phyloP scores from a whole-genome alignment of 2,329 filamentous ascomycete genomes.

The Trichoderma sp. region DNA sequence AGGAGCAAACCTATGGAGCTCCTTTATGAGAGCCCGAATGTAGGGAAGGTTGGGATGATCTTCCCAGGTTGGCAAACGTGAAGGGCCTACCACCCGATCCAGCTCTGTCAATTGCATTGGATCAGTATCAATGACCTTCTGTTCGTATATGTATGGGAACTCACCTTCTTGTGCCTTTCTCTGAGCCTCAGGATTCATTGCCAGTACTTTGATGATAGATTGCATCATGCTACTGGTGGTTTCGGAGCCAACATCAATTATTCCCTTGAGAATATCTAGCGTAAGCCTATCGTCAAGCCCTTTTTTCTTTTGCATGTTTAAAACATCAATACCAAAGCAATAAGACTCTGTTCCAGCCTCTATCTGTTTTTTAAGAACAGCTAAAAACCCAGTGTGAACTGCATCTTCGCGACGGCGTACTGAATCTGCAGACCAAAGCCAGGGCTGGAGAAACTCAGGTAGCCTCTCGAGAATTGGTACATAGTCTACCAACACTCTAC shows the following conservation, averaged over 20 bases:
- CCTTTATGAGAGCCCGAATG: constrained; percentile 34
- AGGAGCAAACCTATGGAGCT: constrained; percentile 24
- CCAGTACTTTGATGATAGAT: background rate
- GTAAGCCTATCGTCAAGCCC: background rate
- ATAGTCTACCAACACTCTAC: constrained; percentile 17
- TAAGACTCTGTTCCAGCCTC: background rate
- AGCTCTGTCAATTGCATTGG: constrained; percentile 36
- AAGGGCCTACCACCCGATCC: constrained; percentile 44
- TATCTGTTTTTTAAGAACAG: background rate
- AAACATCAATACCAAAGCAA: constrained; percentile 5
- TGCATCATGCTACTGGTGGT: constrained; percentile 20
- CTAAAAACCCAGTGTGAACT: background rate
- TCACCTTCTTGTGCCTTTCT: background rate
- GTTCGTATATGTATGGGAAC: background rate
- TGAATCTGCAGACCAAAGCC: background rate
- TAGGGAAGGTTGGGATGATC: constrained; percentile 50
- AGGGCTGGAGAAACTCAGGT: constrained; percentile 17
- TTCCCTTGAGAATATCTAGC: background rate
- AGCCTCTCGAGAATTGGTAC: constrained; percentile 20
- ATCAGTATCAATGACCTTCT: background rate
- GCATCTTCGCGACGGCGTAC: background rate
- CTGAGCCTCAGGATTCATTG: constrained; percentile 1
- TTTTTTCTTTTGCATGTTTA: background rate
- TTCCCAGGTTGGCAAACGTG: constrained; percentile 45
- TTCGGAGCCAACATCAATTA: constrained; percentile 9